Conservation (phyloP, 2,329 filamentous ascomycete species). For the Stagonosporopsis rhizophila region DNA sequence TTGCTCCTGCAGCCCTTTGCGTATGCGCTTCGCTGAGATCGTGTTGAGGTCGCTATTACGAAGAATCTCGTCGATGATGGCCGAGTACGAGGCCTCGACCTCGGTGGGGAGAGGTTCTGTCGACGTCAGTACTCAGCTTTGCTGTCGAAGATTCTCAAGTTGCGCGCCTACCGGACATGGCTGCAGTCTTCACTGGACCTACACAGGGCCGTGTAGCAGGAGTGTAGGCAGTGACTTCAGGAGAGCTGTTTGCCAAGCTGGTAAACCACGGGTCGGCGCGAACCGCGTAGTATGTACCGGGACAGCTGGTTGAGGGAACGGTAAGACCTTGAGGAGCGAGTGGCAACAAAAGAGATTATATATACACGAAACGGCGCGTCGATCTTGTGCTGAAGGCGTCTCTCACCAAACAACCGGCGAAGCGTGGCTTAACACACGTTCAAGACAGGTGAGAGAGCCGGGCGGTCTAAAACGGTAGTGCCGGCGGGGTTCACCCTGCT, state of each 20-base stretch:
- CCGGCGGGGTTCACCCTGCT: constrained; percentile 31
- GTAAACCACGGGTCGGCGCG: constrained; percentile 13
- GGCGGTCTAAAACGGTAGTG: constrained; percentile 34
- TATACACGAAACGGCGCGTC: constrained; percentile 20
- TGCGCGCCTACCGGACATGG: constrained; percentile 41
- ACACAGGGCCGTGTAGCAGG: constrained; percentile 1
- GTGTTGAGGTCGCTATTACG: constrained; percentile 67
- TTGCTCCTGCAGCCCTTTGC: constrained; percentile 66
- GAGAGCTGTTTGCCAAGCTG: constrained; percentile 17
- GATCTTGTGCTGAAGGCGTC: not conserved
- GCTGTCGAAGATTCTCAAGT: constrained; percentile 5
- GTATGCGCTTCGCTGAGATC: constrained; percentile 70
- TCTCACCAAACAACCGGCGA: constrained; percentile 20
- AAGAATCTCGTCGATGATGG: constrained; percentile 69
- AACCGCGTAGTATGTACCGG: constrained; percentile 17
- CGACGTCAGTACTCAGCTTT: constrained; percentile 19
- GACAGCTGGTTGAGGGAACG: not conserved
- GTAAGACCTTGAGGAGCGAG: not conserved
- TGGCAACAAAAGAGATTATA: constrained; percentile 2
- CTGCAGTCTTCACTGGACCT: constrained; percentile 18
- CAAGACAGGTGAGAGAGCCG: constrained; percentile 31
- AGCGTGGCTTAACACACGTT: constrained; percentile 21
- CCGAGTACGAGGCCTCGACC: constrained; percentile 58
- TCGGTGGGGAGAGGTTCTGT: constrained; percentile 55
- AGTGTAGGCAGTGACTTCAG: not conserved